These are phyloP conservation scores for Salix purpurea DNA, from an alignment of 345 rosid genomes.

Conservation along the genomic window DNA sequence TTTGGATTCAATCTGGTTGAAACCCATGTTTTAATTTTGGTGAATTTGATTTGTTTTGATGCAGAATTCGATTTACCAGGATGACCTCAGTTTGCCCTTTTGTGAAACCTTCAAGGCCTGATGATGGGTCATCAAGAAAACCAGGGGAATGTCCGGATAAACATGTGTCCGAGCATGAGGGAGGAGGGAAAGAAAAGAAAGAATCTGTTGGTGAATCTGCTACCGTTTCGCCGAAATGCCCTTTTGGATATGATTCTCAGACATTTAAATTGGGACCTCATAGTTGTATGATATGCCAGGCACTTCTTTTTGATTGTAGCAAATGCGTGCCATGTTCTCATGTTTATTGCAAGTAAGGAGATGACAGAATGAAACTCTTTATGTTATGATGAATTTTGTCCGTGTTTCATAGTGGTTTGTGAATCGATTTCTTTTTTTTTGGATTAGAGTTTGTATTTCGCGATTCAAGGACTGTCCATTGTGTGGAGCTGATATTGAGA, in stretches of 20 bases:
- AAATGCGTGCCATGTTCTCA: slow-evolving; percentile 92
- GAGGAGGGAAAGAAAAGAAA: slow-evolving; percentile 25
- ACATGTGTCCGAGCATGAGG: slow-evolving; percentile 27
- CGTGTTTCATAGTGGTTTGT: background rate
- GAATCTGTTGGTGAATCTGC: slow-evolving; percentile 39
- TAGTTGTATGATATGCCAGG: slow-evolving; percentile 89
- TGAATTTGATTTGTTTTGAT: slow-evolving; percentile 4
- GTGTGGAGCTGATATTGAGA: slow-evolving; percentile 93
- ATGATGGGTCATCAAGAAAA: slow-evolving; percentile 40
- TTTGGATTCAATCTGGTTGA: background rate
- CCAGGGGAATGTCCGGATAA: slow-evolving; percentile 19
- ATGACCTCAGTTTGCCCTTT: slow-evolving; percentile 86
- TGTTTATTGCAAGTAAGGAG: slow-evolving; percentile 78
- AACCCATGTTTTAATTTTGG: background rate
- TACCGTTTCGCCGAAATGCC: slow-evolving; percentile 64
- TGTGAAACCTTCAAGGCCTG: slow-evolving; percentile 60
- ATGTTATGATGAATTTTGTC: background rate
- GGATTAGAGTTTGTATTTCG: slow-evolving; percentile 54
- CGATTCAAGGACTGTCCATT: slow-evolving; percentile 90
- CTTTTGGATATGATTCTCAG: slow-evolving; percentile 86
- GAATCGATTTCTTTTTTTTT: background rate
- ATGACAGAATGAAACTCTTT: background rate
- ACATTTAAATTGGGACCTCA: slow-evolving; percentile 93
- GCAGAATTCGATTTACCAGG: slow-evolving; percentile 13
- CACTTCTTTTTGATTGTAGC: slow-evolving; percentile 66